phyloP scores from a whole-genome alignment of 352 stramenopile genomes.

The Achlya hypogyna region DNA sequence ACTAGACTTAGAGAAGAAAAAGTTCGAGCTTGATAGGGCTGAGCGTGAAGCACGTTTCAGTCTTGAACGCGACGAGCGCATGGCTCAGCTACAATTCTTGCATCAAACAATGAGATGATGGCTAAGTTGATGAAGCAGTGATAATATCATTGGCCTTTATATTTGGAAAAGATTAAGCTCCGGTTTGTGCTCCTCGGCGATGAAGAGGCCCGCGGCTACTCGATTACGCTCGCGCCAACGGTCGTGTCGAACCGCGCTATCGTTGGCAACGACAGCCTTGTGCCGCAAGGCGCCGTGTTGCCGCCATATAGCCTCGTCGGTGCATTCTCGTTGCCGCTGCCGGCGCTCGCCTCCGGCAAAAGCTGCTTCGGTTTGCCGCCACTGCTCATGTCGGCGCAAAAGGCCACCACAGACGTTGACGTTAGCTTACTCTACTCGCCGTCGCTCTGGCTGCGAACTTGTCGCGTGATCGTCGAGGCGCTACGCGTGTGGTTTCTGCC shows the following conservation, averaged over 20 bases:
- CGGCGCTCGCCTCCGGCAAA: neutral
- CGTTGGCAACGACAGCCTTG: neutral
- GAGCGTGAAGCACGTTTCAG: too few species aligned
- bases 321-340: neutral
- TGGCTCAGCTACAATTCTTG: too few species aligned
- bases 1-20: too few species aligned
- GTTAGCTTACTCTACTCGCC: neutral
- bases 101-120: too few species aligned
- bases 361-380: conserved; percentile 1
- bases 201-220: neutral
- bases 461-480: neutral
- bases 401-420: neutral
- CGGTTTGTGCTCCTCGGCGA: conserved; percentile 6
- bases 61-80: too few species aligned
- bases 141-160: too few species aligned
- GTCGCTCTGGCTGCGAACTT: neutral
- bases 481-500: neutral
- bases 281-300: neutral
- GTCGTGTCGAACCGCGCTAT: neutral
- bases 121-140: too few species aligned
- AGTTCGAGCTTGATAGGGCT: too few species aligned
- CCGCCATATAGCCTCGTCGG: neutral
- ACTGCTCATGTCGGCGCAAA: neutral
- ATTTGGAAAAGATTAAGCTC: too few species aligned
- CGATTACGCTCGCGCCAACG: neutral